These are phyloP conservation scores for Phytopythium cucurbitacearum DNA, from an alignment of 352 stramenopile genomes.

Conservation along the genomic window DNA sequence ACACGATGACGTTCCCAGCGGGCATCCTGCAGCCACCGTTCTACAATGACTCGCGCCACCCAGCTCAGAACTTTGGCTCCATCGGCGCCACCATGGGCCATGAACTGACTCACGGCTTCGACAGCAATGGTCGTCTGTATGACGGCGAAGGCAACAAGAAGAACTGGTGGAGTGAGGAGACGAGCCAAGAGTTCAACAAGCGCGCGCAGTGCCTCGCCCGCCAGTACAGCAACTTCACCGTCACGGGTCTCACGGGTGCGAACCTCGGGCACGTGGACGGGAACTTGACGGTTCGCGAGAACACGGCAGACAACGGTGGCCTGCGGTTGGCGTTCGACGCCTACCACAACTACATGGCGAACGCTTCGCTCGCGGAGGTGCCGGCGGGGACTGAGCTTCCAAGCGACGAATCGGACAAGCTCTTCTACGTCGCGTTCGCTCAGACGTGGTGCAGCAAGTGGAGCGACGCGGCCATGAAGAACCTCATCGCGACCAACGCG, in stretches of 20 bases:
- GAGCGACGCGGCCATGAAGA: constrained; percentile 21
- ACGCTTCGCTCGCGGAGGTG: constrained; percentile 26
- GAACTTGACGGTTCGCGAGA: constrained; percentile 60
- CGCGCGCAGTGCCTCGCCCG: constrained; percentile 50
- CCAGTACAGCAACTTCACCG: constrained; percentile 45
- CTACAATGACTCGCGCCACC: constrained; percentile 67
- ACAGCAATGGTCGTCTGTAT: constrained; percentile 87
- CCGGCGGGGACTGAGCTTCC: constrained; percentile 1
- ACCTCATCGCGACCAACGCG: constrained; percentile 11
- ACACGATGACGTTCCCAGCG: constrained; percentile 93
- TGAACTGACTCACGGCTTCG: constrained; percentile 94
- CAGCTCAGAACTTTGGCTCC: constrained; percentile 88
- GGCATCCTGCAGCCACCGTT: constrained; percentile 92
- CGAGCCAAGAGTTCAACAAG: constrained; percentile 58
- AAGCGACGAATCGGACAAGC: constrained; percentile 28
- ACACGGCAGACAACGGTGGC: constrained; percentile 75
- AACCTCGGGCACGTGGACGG: constrained; percentile 49
- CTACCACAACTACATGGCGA: constrained; percentile 18
- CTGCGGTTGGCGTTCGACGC: constrained; percentile 43
- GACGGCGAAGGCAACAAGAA: constrained; percentile 84
- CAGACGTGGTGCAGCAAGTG: constrained; percentile 60
- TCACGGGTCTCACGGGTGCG: constrained; percentile 19
- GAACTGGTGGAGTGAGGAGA: constrained; percentile 88
- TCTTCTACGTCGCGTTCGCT: constrained; percentile 66
- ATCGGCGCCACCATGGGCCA: constrained; percentile 91